Percentiles rank a stretch among this genome's conserved stretches.
Evolutionary conservation across 108 stramenopile species (phyloP).

Genomic region (Asterionellopsis glacialis): DNA sequence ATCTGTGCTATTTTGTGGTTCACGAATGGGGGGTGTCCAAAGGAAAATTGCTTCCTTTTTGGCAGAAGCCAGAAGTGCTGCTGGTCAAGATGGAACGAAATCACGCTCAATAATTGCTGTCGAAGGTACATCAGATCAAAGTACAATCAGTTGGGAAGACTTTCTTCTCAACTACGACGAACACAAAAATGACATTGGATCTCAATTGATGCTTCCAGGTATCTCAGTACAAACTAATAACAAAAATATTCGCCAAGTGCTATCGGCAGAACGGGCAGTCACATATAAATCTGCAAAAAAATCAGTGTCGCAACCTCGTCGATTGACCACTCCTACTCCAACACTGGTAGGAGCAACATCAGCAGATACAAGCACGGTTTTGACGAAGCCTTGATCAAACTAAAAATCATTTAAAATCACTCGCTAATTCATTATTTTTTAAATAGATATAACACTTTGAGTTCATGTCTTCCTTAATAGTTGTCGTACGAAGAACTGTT

Average conservation of each 20-base stretch:
- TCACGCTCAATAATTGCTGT: not conserved
- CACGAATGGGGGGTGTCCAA: constrained; percentile 46
- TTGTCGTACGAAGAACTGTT: too few relatives aligned
- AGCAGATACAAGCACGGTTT: too few relatives aligned
- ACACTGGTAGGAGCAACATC: too few relatives aligned
- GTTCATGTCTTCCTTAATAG: too few relatives aligned
- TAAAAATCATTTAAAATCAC: too few relatives aligned
- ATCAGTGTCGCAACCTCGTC: too few relatives aligned
- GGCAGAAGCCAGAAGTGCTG: constrained; percentile 3
- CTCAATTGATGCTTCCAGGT: not conserved
- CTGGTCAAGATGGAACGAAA: not conserved
- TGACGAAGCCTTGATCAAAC: too few relatives aligned
- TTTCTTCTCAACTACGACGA: constrained; percentile 21
- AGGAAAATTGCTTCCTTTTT: constrained; percentile 53
- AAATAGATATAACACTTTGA: too few relatives aligned
- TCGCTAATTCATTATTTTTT: too few relatives aligned
- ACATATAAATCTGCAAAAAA: not conserved
- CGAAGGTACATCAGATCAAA: not conserved
- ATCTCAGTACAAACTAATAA: not conserved
- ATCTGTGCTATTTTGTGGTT: constrained; percentile 41
- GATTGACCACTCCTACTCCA: too few relatives aligned
- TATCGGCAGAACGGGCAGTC: not conserved
- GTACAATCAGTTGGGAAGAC: constrained; percentile 24
- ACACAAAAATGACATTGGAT: not conserved
- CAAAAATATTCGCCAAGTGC: not conserved